A percentile compares a stretch with the other conserved stretches of the same genome.
Evolutionary conservation across 225 moss, liverwort and hornwort species (phyloP).

Genomic region (Neckera pumila): DNA sequence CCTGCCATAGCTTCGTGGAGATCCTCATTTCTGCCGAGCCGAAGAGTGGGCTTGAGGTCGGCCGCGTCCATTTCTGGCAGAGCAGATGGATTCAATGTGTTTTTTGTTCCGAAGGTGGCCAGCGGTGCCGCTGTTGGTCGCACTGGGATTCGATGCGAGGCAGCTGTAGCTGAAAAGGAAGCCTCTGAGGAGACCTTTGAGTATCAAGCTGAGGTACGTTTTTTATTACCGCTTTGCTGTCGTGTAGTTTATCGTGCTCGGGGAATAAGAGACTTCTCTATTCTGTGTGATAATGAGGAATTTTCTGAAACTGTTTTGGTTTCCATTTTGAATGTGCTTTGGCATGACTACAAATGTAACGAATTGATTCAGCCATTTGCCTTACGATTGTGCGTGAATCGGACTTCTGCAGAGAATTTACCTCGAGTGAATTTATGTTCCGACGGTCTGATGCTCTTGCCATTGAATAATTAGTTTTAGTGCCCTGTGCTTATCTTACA

Average conservation of each 20-base stretch:
- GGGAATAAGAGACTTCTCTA: not conserved
- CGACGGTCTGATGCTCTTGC: not conserved
- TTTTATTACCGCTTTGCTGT: not conserved
- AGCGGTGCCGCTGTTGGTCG: not conserved
- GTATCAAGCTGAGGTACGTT: conserved; percentile 82
- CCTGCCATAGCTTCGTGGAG: not conserved
- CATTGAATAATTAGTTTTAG: not conserved
- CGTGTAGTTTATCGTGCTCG: not conserved
- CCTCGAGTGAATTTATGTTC: not conserved
- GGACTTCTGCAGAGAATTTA: not conserved
- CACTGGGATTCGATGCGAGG: conserved; percentile 51
- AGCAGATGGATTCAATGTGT: conserved; percentile 17
- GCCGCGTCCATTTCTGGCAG: conserved; percentile 28
- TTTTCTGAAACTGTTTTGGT: not conserved
- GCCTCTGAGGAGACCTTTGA: conserved; percentile 72
- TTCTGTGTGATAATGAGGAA: not conserved
- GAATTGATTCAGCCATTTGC: not conserved
- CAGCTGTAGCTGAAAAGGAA: conserved; percentile 84
- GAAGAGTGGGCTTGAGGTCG: conserved; percentile 19
- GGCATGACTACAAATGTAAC: not conserved
- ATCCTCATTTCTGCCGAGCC: conserved; percentile 26
- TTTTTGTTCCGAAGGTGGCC: conserved; percentile 3
- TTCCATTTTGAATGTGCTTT: not conserved
- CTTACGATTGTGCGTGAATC: not conserved
- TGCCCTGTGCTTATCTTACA: not conserved